Base-by-base conservation (phyloP, 768 basidiomycete genomes). In the Phlebiopsis gigantea region DNA sequence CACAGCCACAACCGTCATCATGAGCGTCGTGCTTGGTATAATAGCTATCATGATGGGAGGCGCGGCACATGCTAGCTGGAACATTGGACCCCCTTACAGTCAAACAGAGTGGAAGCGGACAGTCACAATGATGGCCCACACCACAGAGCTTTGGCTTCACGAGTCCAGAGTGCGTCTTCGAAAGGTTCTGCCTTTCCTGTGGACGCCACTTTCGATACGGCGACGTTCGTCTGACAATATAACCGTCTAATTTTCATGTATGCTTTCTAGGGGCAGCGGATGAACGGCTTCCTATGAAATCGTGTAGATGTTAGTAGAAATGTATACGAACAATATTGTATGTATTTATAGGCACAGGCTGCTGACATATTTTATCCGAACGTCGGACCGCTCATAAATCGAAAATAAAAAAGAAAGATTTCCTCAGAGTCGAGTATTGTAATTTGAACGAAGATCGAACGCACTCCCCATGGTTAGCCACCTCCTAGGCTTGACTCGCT, bases 401-500 rank as follows among this genome's bases (percentile, higher is more conserved):
- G 34, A 4, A 39, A 39, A 6, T 14, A 34, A 34, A 10, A 3
- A 39, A 39, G 12, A 39, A 39, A 39, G 34, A 39, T 17, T n/a
- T 39, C 34, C 34, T 39, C 12, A 39, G 3, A 9, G 34, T 17
- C 34, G 17, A 9, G 17, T 39, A 39, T 17, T 12, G 34, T 39
- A 17, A 39, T 3, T 39, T 9, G 17, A 39, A 39, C 12, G 8
- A 39, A 39, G 17, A 9, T 17, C 3, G 34, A 7, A 14, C 17
- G 34, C 34, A 17, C 17, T 10, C 12, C 3, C 34, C 34, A 17
- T 17, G 26, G 47, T 68, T 62, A 77, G 31, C 69, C 60, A 6
- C 67, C 74, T 1, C 69, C 69, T 8, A 78, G 63, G 58, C 77
- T 79, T 43, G 73, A 65, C 57, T 79, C 78, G 54, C 77, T 79